Base-by-base conservation (phyloP, 2,329 filamentous ascomycete species). In the Aspergillus quadrilineatus region DNA sequence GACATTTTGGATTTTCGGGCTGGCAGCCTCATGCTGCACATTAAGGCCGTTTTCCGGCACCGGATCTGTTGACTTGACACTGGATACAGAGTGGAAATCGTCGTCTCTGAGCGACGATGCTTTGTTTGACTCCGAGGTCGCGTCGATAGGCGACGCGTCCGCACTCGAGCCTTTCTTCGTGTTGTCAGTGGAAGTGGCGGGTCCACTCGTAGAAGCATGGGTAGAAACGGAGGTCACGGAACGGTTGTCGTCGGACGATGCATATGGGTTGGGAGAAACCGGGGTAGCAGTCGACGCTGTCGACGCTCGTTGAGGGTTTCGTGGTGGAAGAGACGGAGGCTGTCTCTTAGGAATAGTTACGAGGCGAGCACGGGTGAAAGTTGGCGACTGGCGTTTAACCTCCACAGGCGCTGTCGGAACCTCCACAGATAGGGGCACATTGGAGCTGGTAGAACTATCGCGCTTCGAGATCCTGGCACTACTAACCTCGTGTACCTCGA, bases 341-440 rank as follows among this genome's bases (percentile, higher is more conserved):
- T 87, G 75, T 36, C 91, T 84, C 75, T 93, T 95, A 10, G 89
- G 86, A 57, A 97, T 96, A 45, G 85, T 92, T 29, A 97, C 90
- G 50, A 97, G 79, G 50, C 88, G 88, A 26, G 91, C 90, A 67
- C 89, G 88, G 39, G 85, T 88, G 55, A 92, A 85, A 54, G 85
- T 82, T 53, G 88, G 85, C 1, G 88, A 85, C 2, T 83, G 82
- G 47, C 85, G 77, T 43, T 84, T 79, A 41, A 85, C 82, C 51
- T 85, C 82, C 6, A 81, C 79, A 14, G 84, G 76, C 14, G 82
- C 81, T 59, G 84, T 80, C 17, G 81, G 78, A 14, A 71, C 67
- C 15, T 67, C 65, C 2, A 66, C 44, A 1, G 61, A 59, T 4
- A 65, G 56, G 2, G 67, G 62, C 1, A 63, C 61, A 26, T 60